These are phyloP conservation scores for Hypomontagnella monticulosa DNA, from an alignment of 495 filamentous ascomycete species.

Conservation along the genomic window DNA sequence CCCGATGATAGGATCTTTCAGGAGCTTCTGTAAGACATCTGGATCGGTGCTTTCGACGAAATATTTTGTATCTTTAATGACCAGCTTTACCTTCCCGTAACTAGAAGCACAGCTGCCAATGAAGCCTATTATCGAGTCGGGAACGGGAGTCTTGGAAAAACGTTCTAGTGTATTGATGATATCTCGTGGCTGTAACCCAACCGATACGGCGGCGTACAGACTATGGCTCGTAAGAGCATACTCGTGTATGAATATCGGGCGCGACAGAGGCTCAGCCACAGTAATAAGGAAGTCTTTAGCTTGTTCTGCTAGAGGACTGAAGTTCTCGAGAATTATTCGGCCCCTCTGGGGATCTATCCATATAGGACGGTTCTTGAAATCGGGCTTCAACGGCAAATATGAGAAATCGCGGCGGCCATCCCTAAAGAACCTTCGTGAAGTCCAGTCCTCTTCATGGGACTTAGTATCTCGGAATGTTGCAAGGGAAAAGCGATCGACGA, in stretches of 20 bases:
- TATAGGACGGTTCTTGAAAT: conserved; percentile 87
- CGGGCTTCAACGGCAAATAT: conserved; percentile 80
- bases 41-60: conserved; percentile 93
- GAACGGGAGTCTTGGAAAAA: conserved; percentile 85
- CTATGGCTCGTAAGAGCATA: conserved; percentile 92
- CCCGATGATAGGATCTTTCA: conserved; percentile 66
- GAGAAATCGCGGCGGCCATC: conserved; percentile 73
- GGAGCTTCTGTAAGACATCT: conserved; percentile 80
- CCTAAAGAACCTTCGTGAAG: conserved; percentile 55
- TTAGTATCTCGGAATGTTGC: conserved; percentile 52
- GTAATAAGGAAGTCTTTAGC: conserved; percentile 96
- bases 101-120: conserved; percentile 86
- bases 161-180: conserved; percentile 89
- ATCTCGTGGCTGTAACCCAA: conserved; percentile 85
- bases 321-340: conserved; percentile 94
- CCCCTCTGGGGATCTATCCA: conserved; percentile 90
- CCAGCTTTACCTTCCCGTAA: conserved; percentile 95
- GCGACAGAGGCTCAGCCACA: conserved; percentile 90
- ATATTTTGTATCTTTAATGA: conserved; percentile 92
- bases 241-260: conserved; percentile 89
- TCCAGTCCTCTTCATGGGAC: conserved; percentile 52
- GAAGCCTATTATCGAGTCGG: conserved; percentile 78
- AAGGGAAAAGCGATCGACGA: conserved; percentile 74
- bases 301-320: conserved; percentile 82
- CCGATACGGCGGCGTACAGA: conserved; percentile 92